Conservation (phyloP, 1,284 basidiomycete genomes). For the Chiua sp. region DNA sequence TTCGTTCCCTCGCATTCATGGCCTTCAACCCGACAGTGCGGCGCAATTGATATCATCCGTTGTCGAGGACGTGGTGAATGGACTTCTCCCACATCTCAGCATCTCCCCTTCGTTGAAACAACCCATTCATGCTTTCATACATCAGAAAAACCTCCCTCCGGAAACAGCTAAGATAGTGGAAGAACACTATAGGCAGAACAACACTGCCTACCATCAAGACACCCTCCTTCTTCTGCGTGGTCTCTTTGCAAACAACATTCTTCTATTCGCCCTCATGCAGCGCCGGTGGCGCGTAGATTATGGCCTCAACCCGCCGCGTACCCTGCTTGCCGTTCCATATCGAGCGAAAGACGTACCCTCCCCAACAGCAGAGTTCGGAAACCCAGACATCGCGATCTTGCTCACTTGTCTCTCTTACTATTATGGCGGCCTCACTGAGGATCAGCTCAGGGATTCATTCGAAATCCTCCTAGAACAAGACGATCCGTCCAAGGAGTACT, state of each 20-base stretch:
- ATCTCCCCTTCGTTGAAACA: constrained; percentile 16
- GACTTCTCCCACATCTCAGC: constrained; percentile 21
- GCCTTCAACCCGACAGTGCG: constrained; percentile 32
- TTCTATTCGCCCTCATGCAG: constrained; percentile 38
- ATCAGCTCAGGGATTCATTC: constrained; percentile 47
- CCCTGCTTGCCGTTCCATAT: constrained; percentile 58
- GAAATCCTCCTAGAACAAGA: constrained; percentile 46
- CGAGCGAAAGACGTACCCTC: constrained; percentile 57
- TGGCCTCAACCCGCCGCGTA: constrained; percentile 48
- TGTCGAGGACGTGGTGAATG: constrained; percentile 32
- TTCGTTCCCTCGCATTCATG: constrained; percentile 39
- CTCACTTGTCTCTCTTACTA: constrained; percentile 44
- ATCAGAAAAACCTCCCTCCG: neutral
- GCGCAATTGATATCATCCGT: constrained; percentile 24
- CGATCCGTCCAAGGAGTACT: constrained; percentile 48
- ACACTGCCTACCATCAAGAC: constrained; percentile 12
- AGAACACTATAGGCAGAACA: constrained; percentile 6
- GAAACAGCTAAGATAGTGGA: constrained; percentile 28
- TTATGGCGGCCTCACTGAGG: constrained; percentile 44
- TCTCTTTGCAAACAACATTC: constrained; percentile 34
- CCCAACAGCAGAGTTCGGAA: constrained; percentile 55
- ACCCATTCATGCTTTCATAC: constrained; percentile 27
- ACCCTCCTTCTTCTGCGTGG: constrained; percentile 49
- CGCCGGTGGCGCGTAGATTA: constrained; percentile 57
- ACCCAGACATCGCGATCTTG: constrained; percentile 53